Base-by-base conservation (phyloP, 495 filamentous ascomycete species). In the Thermothielavioides terrestris region DNA sequence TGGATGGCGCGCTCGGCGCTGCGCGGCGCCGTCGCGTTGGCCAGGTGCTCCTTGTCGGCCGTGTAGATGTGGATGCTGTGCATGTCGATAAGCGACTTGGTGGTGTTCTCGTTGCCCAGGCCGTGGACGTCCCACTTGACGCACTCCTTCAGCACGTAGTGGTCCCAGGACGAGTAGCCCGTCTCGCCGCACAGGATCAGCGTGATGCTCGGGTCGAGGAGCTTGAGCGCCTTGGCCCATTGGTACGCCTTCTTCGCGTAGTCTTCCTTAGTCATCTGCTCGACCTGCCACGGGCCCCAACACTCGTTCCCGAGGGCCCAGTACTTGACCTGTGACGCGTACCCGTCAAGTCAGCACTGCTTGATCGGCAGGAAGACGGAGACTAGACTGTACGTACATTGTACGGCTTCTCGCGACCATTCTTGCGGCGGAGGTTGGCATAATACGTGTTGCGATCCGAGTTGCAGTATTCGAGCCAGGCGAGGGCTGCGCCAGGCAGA, bases 381-480 rank as follows among this genome's bases (percentile, higher is more conserved):
- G n/a, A n/a, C 10, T 25, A 21, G n/a, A 15, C 25, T 4, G 2
- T 0, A 36, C 20, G 0, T 26, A 83, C 81, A 56, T 80, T 78
- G 63, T 89, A 89, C 6, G 86, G 86, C 60, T 87, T 76, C 45
- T 81, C 70, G 18, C 73, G 78, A 1, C 86, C 86, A 62, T 89
- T 82, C 53, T 81, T 76, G 14, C 86, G 73, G 15, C 85, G 77
- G 39, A 88, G 66, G 60, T 89, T 88, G 42, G 85, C 86, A 65
- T 86, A 89, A 69, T 88, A 76, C 11, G 85, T 90, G 62, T 90
- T 73, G 27, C 74, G 70, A 7, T 72, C 77, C 30, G 79, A 78
- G 59, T 88, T 89, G 69, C 86, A 89, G 65, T 90, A 90, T 56
- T 90, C 86, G 27, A 89, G 69, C 86, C 85, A 90, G 9, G 70